Evolutionary conservation across 768 basidiomycete genomes (phyloP).

Genomic region (Neoboletus subvelutipes): DNA sequence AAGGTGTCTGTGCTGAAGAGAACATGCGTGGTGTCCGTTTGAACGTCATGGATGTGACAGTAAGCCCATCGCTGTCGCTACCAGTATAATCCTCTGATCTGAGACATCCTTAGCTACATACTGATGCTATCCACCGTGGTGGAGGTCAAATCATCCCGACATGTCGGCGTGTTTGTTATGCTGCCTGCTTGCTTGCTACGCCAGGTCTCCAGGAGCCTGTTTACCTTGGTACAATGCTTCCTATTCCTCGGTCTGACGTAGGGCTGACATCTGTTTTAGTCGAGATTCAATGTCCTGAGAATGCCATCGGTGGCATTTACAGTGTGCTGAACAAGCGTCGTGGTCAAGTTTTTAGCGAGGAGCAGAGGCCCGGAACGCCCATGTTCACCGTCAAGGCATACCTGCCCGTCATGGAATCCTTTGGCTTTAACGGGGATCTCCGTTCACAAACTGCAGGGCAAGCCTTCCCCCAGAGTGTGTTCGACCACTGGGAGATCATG

Average conservation of each 20-base stretch:
- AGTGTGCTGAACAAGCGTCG: constrained; percentile 90
- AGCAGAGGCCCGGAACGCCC: constrained; percentile 95
- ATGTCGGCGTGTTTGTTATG: constrained; percentile 94
- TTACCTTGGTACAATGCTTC: constrained; percentile 67
- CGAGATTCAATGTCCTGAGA: constrained; percentile 98
- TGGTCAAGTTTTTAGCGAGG: constrained; percentile 97
- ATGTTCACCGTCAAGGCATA: constrained; percentile 99
- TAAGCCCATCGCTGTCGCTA: constrained; percentile 37
- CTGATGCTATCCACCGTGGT: constrained; percentile 99
- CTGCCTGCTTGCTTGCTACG: constrained; percentile 87
- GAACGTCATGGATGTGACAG: constrained; percentile 95
- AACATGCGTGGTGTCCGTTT: constrained; percentile 98
- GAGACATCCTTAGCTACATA: constrained; percentile 64
- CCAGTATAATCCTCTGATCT: not conserved
- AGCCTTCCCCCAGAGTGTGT: constrained; percentile 96
- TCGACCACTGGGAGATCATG: constrained; percentile 93
- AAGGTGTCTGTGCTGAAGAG: constrained; percentile 95
- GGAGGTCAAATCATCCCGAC: constrained; percentile 99
- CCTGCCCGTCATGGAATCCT: constrained; percentile 87
- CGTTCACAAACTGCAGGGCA: constrained; percentile 91
- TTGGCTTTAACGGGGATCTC: constrained; percentile 97
- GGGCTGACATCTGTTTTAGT: constrained; percentile 45
- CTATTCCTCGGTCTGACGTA: not conserved
- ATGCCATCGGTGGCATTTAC: constrained; percentile 98
- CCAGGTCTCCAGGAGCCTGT: constrained; percentile 95